Evolutionary conservation across 441 rosid species (phyloP).

Genomic region (Euphorbia schlechtendalii): DNA sequence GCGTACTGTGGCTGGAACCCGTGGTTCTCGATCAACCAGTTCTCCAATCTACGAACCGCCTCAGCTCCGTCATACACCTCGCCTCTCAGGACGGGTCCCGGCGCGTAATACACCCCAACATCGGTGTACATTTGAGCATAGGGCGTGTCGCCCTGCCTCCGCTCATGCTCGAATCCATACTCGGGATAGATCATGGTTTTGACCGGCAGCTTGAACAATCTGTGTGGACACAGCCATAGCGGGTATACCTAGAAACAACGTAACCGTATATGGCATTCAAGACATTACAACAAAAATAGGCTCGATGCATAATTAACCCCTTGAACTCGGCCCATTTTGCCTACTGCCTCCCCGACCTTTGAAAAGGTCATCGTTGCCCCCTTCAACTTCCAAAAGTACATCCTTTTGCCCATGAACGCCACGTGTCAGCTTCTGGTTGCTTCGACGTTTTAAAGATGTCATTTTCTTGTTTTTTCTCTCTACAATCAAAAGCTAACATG

Average conservation of each 20-base stretch:
- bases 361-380: too few relatives aligned
- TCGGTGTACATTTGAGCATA: constrained; percentile 97
- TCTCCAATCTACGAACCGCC: constrained; percentile 84
- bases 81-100: constrained; percentile 84
- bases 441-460: too few relatives aligned
- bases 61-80: constrained; percentile 79
- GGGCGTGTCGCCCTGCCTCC: constrained; percentile 79
- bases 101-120: constrained; percentile 86
- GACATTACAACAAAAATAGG: too few relatives aligned
- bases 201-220: constrained; percentile 74
- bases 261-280: too few relatives aligned
- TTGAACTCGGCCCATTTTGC: too few relatives aligned
- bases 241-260: constrained; percentile 61
- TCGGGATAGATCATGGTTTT: constrained; percentile 88
- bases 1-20: constrained; percentile 96
- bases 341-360: too few relatives aligned
- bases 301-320: too few relatives aligned
- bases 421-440: too few relatives aligned
- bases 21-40: constrained; percentile 88
- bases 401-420: too few relatives aligned
- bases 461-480: too few relatives aligned
- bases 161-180: constrained; percentile 77
- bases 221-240: constrained; percentile 92
- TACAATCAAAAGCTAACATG: too few relatives aligned
- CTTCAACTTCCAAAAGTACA: too few relatives aligned